Evolutionary conservation across 176 grass and related monocot species (phyloP).

Genomic region (Urochloa ruziziensis): DNA sequence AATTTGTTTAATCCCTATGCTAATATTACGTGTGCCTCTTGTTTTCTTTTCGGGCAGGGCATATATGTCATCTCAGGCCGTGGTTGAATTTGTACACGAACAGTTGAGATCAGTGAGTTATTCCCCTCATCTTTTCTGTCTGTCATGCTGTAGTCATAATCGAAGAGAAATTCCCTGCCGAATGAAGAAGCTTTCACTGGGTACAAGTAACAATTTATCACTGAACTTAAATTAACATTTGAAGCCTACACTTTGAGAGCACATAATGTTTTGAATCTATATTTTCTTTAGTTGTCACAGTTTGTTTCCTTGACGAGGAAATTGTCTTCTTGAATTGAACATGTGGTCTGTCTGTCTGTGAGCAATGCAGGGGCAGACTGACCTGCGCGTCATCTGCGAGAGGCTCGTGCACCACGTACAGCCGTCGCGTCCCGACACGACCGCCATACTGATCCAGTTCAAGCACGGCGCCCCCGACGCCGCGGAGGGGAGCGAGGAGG

Average conservation of each 20-base stretch:
- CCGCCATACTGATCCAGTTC: slow-evolving; percentile 22
- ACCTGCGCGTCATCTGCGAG: not conserved
- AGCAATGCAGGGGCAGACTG: not conserved
- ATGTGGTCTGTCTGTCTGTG: not conserved
- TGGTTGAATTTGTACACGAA: not conserved
- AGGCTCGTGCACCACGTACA: not conserved
- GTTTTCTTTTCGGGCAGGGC: not conserved
- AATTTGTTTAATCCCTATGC: not conserved
- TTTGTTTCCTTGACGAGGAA: not conserved
- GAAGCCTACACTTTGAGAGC: not conserved
- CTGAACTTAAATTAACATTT: not conserved
- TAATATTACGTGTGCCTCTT: not conserved
- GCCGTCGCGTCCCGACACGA: not conserved
- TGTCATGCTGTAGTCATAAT: not conserved
- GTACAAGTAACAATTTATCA: not conserved
- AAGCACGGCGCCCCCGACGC: not conserved
- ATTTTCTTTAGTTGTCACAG: not conserved
- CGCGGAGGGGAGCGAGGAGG: not conserved
- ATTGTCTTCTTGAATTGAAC: not conserved
- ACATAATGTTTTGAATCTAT: not conserved
- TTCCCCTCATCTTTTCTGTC: not conserved
- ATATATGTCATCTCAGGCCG: not conserved
- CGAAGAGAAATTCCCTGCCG: not conserved
- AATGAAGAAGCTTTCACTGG: not conserved
- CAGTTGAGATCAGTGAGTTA: not conserved